These are phyloP conservation scores for Vickermania spadyakhi DNA, from an alignment of 208 protist species.

Conservation along the genomic window DNA sequence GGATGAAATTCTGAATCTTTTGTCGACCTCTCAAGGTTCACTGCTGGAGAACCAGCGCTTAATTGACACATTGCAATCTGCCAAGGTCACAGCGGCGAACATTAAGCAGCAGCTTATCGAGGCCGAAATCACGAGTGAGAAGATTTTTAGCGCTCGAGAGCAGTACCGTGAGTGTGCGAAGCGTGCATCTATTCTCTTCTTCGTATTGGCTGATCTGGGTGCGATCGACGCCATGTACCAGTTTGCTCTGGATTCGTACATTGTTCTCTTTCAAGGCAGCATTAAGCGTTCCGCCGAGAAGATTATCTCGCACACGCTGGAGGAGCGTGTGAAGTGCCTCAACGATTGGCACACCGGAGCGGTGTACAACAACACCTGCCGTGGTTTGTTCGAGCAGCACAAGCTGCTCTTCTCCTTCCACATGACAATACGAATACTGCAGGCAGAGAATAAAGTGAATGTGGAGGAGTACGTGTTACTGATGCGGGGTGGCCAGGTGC, in stretches of 20 bases:
- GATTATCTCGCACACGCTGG: conserved; percentile 72
- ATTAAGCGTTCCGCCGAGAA: conserved; percentile 92
- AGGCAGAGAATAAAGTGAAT: conserved; percentile 85
- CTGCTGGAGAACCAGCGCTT: conserved; percentile 97
- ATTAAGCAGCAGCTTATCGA: conserved; percentile 91
- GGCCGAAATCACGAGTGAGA: conserved; percentile 91
- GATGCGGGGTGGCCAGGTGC: conserved; percentile 92
- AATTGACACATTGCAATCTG: conserved; percentile 95
- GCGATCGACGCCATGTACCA: conserved; percentile 99
- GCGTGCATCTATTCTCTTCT: conserved; percentile 96
- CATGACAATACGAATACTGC: conserved; percentile 96
- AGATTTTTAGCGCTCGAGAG: conserved; percentile 95
- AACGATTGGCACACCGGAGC: conserved; percentile 97
- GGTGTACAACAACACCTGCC: conserved; percentile 97
- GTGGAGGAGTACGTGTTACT: conserved; percentile 97
- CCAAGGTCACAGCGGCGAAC: conserved; percentile 94
- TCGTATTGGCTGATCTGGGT: conserved; percentile 95
- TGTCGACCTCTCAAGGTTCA: conserved; percentile 88
- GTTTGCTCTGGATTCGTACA: conserved; percentile 97
- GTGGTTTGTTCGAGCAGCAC: conserved; percentile 98
- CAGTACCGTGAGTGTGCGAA: conserved; percentile 93
- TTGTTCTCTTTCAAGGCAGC: conserved; percentile 93
- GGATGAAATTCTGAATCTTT: conserved; percentile 95
- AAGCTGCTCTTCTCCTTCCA: conserved; percentile 99
- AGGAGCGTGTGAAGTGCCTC: conserved; percentile 91